These are phyloP conservation scores for Sphagnurus paluster DNA, from an alignment of 1,284 basidiomycete genomes.

Conservation along the genomic window DNA sequence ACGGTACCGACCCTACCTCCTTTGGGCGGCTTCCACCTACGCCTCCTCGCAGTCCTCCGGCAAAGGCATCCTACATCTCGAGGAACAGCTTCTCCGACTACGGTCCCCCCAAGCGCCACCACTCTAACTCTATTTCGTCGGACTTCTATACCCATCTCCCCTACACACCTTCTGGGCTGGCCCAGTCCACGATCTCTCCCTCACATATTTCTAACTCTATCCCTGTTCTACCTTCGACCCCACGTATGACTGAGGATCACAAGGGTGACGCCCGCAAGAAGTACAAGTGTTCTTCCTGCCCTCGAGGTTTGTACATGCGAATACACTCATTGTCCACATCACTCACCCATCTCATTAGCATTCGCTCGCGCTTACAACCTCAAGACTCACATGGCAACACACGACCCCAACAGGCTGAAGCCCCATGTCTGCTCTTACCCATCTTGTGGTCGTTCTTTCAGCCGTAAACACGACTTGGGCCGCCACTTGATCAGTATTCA, in stretches of 20 bases:
- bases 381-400: constrained; percentile 89
- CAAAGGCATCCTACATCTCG: constrained; percentile 37
- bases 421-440: constrained; percentile 82
- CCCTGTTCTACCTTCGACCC: constrained; percentile 42
- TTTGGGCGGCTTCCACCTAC: constrained; percentile 61
- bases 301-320: constrained; percentile 52
- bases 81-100: constrained; percentile 67
- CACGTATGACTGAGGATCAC: constrained; percentile 37
- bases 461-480: constrained; percentile 86
- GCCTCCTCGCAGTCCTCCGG: constrained; percentile 56
- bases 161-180: constrained; percentile 32
- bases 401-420: constrained; percentile 85
- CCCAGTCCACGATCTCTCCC: constrained; percentile 54
- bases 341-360: constrained; percentile 41
- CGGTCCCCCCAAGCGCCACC: constrained; percentile 43
- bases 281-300: constrained; percentile 72
- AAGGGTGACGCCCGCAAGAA: constrained; percentile 71
- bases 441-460: constrained; percentile 83
- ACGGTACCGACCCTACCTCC: constrained; percentile 48
- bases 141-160: constrained; percentile 55
- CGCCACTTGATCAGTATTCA: constrained; percentile 87
- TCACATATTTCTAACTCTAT: constrained; percentile 53
- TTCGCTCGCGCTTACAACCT: constrained; percentile 90
- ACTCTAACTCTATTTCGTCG: constrained; percentile 42
- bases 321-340: constrained; percentile 2